These are phyloP conservation scores for Hyphopichia fennica DNA, from an alignment of 1,139 yeast species.

Conservation along the genomic window DNA sequence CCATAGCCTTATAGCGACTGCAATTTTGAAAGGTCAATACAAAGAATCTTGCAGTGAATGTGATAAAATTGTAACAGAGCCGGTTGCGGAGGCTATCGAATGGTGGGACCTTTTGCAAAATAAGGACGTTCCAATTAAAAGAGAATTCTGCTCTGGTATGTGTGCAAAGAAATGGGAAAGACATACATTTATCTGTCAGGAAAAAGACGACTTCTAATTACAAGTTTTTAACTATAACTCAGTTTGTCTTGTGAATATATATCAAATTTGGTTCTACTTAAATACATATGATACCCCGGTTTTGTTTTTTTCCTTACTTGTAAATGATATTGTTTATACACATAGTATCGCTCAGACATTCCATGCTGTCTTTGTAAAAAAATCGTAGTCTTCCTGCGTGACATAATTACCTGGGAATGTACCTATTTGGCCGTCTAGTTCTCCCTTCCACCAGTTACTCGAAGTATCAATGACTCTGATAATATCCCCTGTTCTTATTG, in stretches of 20 bases:
- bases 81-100: constrained; percentile 42
- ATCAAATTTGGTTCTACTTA: no score
- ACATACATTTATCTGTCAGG: not conserved
- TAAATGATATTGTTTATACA: no score
- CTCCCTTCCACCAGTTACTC: constrained; percentile 65
- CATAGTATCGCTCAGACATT: no score
- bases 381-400: not conserved
- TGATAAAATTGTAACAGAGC: constrained; percentile 35
- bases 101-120: constrained; percentile 50
- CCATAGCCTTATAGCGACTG: constrained; percentile 34
- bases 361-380: not conserved
- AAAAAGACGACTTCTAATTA: not conserved
- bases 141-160: constrained; percentile 41
- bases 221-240: not conserved
- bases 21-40: constrained; percentile 42
- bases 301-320: no score
- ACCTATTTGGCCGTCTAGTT: constrained; percentile 47
- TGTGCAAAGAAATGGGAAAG: constrained; percentile 31
- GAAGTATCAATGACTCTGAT: constrained; percentile 43
- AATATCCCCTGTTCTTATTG: constrained; percentile 49
- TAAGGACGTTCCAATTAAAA: constrained; percentile 36
- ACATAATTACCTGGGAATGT: constrained; percentile 57
- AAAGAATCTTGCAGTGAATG: constrained; percentile 40
- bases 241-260: no score
- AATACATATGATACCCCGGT: no score